Base-by-base conservation (phyloP, 2,329 filamentous ascomycete species). In the Fusarium tupiense region DNA sequence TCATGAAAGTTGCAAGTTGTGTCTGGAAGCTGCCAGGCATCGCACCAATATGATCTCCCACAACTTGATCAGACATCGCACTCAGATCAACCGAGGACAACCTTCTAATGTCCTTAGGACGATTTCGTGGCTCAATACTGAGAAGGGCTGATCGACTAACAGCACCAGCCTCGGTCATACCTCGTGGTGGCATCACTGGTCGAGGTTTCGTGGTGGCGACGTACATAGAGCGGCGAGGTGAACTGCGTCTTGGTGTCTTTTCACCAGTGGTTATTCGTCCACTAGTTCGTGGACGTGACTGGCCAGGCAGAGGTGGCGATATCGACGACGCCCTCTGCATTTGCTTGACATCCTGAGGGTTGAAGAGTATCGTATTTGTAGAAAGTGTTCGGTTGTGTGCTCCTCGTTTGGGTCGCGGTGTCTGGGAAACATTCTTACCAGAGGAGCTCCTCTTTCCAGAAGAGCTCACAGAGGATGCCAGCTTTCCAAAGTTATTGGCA, bases 331-430 rank as follows among this genome's bases (percentile, higher is more conserved):
- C 84, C 70, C 82, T 85, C 17, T 80, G 78, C 3, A 79, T 75
- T 22, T 81, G 83, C 57, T 72, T 80, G 61, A 77, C 72, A 33
- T 87, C 84, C 38, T 90, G 85, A 0, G 95, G 95, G 40, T 93
- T 95, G 83, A 93, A 97, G 3, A 98, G 85, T 61, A 97, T 95
- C 0, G 95, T 98, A 76, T 92, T 94, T 26, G 91, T 93, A 0
- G 95, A 98, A 8, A 92, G 81, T 19, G 94, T 95, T 43, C 95
- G 92, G 63, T 84, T 88, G 77, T 98, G 95, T 9, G 86, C 78
- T 2, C 82, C 84, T 50, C 84, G 81, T 59, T 84, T 82, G 31
- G 80, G 70, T 44, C 81, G 82, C 22, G 83, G 73, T 63, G 83
- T 81, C 4, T 80, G 76, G 16, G 80, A 76, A n/a, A 75, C 71